Percentiles rank a stretch among this genome's conserved stretches.
Evolutionary conservation across 179 eudicot genomes (phyloP).

Genomic region (Beta corolliflora): DNA sequence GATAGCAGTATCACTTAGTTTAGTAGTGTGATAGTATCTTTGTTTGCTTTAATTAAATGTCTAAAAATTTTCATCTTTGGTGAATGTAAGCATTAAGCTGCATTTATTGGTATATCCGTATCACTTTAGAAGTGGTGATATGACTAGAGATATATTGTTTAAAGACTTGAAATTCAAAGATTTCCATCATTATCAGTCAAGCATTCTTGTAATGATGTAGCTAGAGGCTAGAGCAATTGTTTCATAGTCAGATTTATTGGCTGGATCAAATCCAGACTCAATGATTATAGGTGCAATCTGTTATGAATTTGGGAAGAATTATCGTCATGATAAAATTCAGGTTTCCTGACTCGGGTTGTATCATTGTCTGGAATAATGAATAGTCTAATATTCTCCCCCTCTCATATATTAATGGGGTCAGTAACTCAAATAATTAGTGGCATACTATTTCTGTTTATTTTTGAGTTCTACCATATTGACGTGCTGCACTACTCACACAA

Average conservation of each 20-base stretch:
- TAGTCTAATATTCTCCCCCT: not conserved
- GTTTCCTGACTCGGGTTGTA: too few species aligned
- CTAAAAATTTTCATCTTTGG: not conserved
- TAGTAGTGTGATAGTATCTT: not conserved
- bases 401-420: not conserved
- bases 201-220: not conserved
- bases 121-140: not conserved
- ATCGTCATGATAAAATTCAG: not conserved
- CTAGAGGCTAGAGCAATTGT: too few species aligned
- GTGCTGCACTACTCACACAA: too few species aligned
- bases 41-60: not conserved
- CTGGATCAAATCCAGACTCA: not conserved
- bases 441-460: too few species aligned
- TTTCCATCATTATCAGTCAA: not conserved
- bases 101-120: not conserved
- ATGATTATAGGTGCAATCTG: not conserved
- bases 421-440: too few species aligned
- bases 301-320: not conserved
- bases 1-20: not conserved
- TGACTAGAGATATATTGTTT: not conserved
- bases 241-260: not conserved
- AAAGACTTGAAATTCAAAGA: not conserved
- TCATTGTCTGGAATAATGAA: not conserved
- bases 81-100: not conserved
- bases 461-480: too few species aligned